Base-by-base conservation (phyloP, 1,284 basidiomycete genomes). In the Chalciporus sp. region DNA sequence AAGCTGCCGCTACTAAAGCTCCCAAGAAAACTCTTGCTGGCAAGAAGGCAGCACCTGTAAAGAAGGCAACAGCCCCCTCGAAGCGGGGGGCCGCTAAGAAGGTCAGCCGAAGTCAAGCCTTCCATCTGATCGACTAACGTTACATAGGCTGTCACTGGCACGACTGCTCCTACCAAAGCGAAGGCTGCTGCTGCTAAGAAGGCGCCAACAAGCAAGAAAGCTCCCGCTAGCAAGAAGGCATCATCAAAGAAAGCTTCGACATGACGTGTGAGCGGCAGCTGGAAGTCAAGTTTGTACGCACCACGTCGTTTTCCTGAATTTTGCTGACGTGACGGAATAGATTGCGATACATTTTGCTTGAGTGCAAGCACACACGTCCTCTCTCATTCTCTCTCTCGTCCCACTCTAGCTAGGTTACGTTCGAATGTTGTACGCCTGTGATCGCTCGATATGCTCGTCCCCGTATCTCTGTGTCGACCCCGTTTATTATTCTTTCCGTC, bases 11-110 rank as follows among this genome's bases (percentile, higher is more conserved):
- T 16, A 31, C 58, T 5, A 69, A 63, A 51, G 46, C 58, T 19
- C 58, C 66, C 8, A 73, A 66, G 64, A 73, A 73, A 41, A 53
- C 63, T 20, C 53, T 73, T 19, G 69, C 68, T 5, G 60, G 70
- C 27, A 70, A 81, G 70, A 86, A 79, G 68, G 59, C 71, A 11
- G 63, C 70, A 9, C 60, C 76, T n/a, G 53, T 68, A 9, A 85
- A 80, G 76, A 86, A 84, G 72, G 71, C 74, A 0, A 71, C 71
- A 5, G 58, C 73, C 3, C 50, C 78, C 17, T 75, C 79, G 47
- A 78, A 76, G 65, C 77, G 84, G 40, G 78, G 74, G 47, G 39
- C 74, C 10, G 80, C 77, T 2, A 85, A 85, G 77, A 83, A 82
- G 78, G 83, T 83, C 26, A 26, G 59, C 44, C 52, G 19, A 43